These are phyloP conservation scores for Trichoderma polysporum DNA, from an alignment of 2,329 filamentous ascomycete species.

Conservation along the genomic window DNA sequence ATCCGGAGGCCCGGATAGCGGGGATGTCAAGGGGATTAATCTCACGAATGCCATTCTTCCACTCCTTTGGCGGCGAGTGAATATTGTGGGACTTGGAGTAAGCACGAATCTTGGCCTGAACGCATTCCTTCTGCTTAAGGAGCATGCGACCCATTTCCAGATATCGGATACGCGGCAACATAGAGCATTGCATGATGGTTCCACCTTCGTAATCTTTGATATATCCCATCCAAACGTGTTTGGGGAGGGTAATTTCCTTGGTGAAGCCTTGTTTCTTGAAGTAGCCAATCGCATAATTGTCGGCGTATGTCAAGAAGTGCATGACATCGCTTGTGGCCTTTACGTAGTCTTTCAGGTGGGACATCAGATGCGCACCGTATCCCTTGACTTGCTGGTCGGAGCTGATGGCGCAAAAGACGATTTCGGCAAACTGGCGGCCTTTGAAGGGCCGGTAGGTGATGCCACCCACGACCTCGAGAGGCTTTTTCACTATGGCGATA, in stretches of 20 bases:
- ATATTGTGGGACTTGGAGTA: conserved; percentile 87
- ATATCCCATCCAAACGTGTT: conserved; percentile 95
- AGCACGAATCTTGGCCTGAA: conserved; percentile 90
- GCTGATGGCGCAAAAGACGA: conserved; percentile 97
- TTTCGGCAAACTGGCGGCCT: conserved; percentile 89
- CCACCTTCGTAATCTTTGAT: conserved; percentile 99
- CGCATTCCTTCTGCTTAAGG: conserved; percentile 93
- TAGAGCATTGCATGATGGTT: conserved; percentile 98
- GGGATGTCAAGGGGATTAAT: conserved; percentile 86
- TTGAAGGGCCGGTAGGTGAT: conserved; percentile 97
- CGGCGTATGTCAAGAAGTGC: conserved; percentile 98
- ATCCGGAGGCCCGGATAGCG: conserved; percentile 88
- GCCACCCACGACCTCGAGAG: conserved; percentile 90
- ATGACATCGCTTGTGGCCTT: conserved; percentile 95
- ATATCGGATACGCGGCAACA: conserved; percentile 93
- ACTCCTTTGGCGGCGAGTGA: conserved; percentile 80
- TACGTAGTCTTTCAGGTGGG: conserved; percentile 95
- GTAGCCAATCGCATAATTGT: conserved; percentile 98
- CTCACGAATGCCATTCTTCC: conserved; percentile 69
- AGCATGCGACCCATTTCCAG: conserved; percentile 91
- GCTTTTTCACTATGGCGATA: conserved; percentile 96
- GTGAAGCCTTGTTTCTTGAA: conserved; percentile 99
- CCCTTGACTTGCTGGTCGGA: conserved; percentile 98
- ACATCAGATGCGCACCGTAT: conserved; percentile 97
- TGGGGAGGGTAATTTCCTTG: conserved; percentile 93